phyloP scores from a whole-genome alignment of 2,329 filamentous ascomycete genomes.

The Furcasterigmium sp. region DNA sequence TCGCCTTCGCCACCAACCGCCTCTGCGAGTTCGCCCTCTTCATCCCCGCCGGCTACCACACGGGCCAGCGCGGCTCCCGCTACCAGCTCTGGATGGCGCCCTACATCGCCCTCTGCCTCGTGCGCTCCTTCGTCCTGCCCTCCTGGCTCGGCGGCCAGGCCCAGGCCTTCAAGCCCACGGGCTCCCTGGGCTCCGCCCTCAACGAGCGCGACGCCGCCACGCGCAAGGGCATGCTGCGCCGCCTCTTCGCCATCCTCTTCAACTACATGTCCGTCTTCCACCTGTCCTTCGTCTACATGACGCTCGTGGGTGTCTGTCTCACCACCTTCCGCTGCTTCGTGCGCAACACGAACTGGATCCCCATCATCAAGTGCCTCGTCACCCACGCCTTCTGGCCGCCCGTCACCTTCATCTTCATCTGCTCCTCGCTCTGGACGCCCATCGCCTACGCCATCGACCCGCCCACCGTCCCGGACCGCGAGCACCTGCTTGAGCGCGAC shows the following conservation, averaged over 20 bases:
- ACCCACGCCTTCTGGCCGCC: conserved; percentile 61
- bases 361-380: conserved; percentile 44
- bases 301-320: conserved; percentile 42
- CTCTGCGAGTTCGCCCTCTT: conserved; percentile 53
- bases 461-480: conserved; percentile 50
- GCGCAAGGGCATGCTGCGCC: conserved; percentile 46
- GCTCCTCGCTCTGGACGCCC: conserved; percentile 52
- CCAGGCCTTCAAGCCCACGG: conserved; percentile 56
- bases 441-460: conserved; percentile 57
- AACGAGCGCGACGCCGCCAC: conserved; percentile 51
- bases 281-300: conserved; percentile 47
- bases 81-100: conserved; percentile 60
- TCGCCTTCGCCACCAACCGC: conserved; percentile 43
- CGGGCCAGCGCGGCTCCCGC: conserved; percentile 49
- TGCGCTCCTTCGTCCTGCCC: conserved; percentile 53
- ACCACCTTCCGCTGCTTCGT: conserved; percentile 46
- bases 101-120: conserved; percentile 52
- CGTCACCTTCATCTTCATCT: conserved; percentile 49
- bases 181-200: conserved; percentile 48
- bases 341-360: conserved; percentile 10
- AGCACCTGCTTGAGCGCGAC: conserved; percentile 51
- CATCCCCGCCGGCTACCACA: conserved; percentile 53
- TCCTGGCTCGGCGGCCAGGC: conserved; percentile 54
- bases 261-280: conserved; percentile 54
- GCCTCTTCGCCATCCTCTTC: conserved; percentile 48